These are phyloP conservation scores for Diophrys sp. DNA, from an alignment of 73 alveolate genomes.

Conservation along the genomic window DNA sequence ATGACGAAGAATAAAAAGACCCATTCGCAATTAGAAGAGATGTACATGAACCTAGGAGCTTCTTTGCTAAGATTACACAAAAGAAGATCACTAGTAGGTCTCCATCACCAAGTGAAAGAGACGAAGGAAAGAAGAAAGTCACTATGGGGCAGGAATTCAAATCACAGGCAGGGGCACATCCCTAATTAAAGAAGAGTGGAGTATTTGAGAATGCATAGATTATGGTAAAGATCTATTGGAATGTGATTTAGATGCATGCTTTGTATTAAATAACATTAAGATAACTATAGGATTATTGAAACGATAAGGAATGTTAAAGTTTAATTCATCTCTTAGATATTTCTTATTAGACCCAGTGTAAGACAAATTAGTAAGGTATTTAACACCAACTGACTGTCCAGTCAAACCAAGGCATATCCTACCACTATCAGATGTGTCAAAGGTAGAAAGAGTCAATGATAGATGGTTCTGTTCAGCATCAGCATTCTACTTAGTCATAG, in stretches of 20 bases:
- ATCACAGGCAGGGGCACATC: neutral
- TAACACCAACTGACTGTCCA: constrained; percentile 36
- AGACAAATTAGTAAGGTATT: constrained; percentile 41
- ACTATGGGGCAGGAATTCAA: neutral
- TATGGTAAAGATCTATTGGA: neutral
- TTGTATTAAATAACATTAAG: neutral
- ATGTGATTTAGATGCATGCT: neutral
- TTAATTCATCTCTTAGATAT: constrained; percentile 36
- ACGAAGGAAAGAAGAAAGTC: neutral
- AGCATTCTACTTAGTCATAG: neutral
- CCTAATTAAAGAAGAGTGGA: neutral
- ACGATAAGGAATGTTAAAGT: constrained; percentile 7
- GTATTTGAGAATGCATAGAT: neutral
- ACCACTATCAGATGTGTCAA: constrained; percentile 38
- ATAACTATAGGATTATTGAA: constrained; percentile 15
- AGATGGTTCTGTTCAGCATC: constrained; percentile 50
- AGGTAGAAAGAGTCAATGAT: constrained; percentile 21
- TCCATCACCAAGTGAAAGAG: neutral
- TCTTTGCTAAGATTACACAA: neutral
- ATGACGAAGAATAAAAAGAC: constrained; percentile 30
- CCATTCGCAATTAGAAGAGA: neutral
- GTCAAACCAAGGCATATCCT: constrained; percentile 36
- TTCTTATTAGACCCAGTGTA: constrained; percentile 49
- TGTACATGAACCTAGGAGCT: neutral
- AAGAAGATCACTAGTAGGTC: neutral